Conservation (phyloP, 2,329 filamentous ascomycete genomes). For the Byssothecium circinans region DNA sequence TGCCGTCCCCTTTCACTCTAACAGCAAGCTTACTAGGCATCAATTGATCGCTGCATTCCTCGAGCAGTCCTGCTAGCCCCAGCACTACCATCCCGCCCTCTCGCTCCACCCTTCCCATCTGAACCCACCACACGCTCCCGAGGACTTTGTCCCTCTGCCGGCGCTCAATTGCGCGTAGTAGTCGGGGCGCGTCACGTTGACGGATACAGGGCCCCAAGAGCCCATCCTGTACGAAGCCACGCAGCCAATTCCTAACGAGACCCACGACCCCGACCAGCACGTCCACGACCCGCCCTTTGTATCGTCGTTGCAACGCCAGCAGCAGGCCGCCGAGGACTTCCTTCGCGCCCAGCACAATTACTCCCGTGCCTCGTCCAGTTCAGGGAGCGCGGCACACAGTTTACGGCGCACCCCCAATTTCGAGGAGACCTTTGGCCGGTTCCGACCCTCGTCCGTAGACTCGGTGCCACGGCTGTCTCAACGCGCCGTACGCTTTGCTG, state of each 20-base stretch:
- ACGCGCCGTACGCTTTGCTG: slow-evolving; percentile 41
- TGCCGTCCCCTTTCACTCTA: slow-evolving; percentile 15
- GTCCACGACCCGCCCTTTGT: slow-evolving; percentile 39
- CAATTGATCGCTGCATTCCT: slow-evolving; percentile 24
- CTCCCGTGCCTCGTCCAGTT: slow-evolving; percentile 55
- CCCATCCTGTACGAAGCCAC: slow-evolving; percentile 9
- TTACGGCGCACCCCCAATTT: slow-evolving; percentile 58
- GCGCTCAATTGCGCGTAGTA: slow-evolving; percentile 13
- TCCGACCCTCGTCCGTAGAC: slow-evolving; percentile 50
- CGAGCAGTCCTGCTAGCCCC: slow-evolving; percentile 17
- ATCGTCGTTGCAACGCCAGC: slow-evolving; percentile 48
- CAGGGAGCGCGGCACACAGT: slow-evolving; percentile 51
- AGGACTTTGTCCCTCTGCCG: slow-evolving; percentile 6
- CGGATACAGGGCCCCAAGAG: slow-evolving; percentile 5
- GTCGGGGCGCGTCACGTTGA: slow-evolving; percentile 10
- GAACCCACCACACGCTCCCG: slow-evolving; percentile 4
- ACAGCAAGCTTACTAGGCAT: slow-evolving; percentile 17
- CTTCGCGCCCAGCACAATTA: slow-evolving; percentile 38
- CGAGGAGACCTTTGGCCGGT: slow-evolving; percentile 48
- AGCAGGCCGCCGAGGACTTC: slow-evolving; percentile 39
- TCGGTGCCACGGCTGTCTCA: slow-evolving; percentile 34
- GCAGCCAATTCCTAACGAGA: slow-evolving; percentile 38
- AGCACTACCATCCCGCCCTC: slow-evolving; percentile 11
- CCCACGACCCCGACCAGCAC: slow-evolving; percentile 41
- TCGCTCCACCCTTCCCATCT: not conserved